phyloP scores from a whole-genome alignment of 345 rosid genomes.

The Salix dunnii region DNA sequence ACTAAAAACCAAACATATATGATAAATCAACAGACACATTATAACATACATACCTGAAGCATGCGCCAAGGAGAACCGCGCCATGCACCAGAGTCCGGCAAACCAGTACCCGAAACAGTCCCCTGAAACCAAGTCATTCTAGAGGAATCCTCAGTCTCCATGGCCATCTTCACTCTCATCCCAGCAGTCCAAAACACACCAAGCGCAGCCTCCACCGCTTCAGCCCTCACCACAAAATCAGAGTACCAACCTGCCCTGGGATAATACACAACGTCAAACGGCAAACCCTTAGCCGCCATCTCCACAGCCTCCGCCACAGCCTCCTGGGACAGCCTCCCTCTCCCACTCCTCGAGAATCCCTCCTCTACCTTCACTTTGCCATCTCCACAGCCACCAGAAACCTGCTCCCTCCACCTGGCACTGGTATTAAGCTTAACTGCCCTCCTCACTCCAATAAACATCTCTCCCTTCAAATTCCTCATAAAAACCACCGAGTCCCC shows the following conservation, averaged over 20 bases:
- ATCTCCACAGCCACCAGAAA: conserved; percentile 18
- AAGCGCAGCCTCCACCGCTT: conserved; percentile 66
- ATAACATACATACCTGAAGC: conserved; percentile 55
- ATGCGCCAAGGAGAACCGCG: conserved; percentile 83
- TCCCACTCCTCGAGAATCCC: conserved; percentile 34
- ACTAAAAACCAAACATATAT: background rate
- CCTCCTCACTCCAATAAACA: conserved; percentile 73
- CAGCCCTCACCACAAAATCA: conserved; percentile 74
- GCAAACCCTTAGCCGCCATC: conserved; percentile 49
- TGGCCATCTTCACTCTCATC: conserved; percentile 71
- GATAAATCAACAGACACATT: background rate
- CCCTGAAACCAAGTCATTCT: conserved; percentile 79
- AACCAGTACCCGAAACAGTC: conserved; percentile 38
- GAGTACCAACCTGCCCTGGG: conserved; percentile 62
- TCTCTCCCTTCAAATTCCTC: conserved; percentile 49
- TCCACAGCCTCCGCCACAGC: conserved; percentile 53
- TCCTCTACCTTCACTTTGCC: conserved; percentile 19
- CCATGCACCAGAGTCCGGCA: conserved; percentile 52
- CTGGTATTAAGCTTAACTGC: conserved; percentile 28
- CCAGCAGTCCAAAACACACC: conserved; percentile 51
- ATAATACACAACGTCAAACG: conserved; percentile 77
- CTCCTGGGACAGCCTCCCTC: conserved; percentile 44
- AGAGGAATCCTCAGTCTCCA: conserved; percentile 79
- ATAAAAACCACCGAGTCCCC: conserved; percentile 87
- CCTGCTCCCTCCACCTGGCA: conserved; percentile 49